Evolutionary conservation across 208 protist species (phyloP).

Genomic region (Leishmania major): DNA sequence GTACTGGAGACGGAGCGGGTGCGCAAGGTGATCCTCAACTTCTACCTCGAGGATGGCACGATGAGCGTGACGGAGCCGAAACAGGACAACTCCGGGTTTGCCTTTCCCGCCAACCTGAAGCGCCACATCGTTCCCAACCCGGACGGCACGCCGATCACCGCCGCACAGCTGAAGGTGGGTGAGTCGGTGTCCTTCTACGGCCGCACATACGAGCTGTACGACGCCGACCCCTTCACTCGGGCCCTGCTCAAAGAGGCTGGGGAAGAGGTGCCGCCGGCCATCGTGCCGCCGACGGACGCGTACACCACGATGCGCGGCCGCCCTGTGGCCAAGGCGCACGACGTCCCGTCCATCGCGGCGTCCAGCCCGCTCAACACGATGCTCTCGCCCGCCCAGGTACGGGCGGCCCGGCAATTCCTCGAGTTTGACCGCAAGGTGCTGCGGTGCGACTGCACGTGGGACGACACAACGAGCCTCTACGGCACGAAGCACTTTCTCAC

Average conservation of each 20-base stretch:
- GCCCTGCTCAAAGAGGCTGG: constrained; percentile 79
- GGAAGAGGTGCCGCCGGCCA: constrained; percentile 47
- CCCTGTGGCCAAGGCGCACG: constrained; percentile 62
- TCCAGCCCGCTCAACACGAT: constrained; percentile 68
- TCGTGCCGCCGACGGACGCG: constrained; percentile 69
- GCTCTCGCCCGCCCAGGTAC: constrained; percentile 85
- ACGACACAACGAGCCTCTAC: constrained; percentile 89
- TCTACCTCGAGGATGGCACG: constrained; percentile 97
- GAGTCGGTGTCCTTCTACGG: constrained; percentile 93
- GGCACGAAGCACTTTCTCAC: constrained; percentile 92
- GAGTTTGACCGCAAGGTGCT: constrained; percentile 96
- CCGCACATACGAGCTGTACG: constrained; percentile 92
- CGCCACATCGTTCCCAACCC: constrained; percentile 89
- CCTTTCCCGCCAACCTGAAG: constrained; percentile 92
- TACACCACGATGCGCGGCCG: constrained; percentile 60
- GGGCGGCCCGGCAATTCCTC: constrained; percentile 92
- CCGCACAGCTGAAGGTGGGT: constrained; percentile 89
- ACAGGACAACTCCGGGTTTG: constrained; percentile 95
- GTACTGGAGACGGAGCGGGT: constrained; percentile 91
- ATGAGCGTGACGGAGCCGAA: constrained; percentile 94
- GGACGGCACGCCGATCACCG: constrained; percentile 77
- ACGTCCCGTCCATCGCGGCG: constrained; percentile 80
- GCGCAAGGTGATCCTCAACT: constrained; percentile 90
- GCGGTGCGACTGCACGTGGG: constrained; percentile 97
- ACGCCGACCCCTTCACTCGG: constrained; percentile 94